phyloP scores from a whole-genome alignment of 164 flowering plant genomes.

The Macadamia integrifolia region DNA sequence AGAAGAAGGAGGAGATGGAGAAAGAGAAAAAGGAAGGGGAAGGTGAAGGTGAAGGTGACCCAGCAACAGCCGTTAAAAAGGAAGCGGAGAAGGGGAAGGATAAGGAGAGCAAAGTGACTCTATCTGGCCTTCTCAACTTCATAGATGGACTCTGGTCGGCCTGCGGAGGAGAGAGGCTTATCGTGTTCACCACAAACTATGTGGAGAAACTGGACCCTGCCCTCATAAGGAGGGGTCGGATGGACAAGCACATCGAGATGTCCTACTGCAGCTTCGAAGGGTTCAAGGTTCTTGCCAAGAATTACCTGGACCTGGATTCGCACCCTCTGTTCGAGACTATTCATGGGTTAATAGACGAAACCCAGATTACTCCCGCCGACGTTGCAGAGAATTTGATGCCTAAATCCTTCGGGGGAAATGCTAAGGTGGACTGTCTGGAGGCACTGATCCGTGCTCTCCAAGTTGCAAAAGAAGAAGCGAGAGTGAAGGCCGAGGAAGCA shows the following conservation, averaged over 20 bases:
- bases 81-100: neutral
- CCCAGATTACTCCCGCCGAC: neutral
- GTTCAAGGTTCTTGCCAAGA: neutral
- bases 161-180: neutral
- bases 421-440: slow-evolving; percentile 20
- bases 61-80: too few species aligned
- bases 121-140: neutral
- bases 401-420: too few species aligned
- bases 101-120: neutral
- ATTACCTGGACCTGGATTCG: neutral
- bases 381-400: too few species aligned
- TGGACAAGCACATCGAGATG: neutral
- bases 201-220: neutral
- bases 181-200: neutral
- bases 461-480: slow-evolving; percentile 27
- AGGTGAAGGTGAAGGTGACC: too few species aligned
- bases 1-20: neutral
- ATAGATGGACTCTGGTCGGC: neutral
- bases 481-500: slow-evolving; percentile 11
- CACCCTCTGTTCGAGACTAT: neutral
- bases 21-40: neutral
- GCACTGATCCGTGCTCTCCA: slow-evolving; percentile 42
- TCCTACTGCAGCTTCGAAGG: neutral
- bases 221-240: neutral
- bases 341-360: neutral